Base-by-base conservation (phyloP, 306 rosid genomes). In the Medicago lupulina region DNA sequence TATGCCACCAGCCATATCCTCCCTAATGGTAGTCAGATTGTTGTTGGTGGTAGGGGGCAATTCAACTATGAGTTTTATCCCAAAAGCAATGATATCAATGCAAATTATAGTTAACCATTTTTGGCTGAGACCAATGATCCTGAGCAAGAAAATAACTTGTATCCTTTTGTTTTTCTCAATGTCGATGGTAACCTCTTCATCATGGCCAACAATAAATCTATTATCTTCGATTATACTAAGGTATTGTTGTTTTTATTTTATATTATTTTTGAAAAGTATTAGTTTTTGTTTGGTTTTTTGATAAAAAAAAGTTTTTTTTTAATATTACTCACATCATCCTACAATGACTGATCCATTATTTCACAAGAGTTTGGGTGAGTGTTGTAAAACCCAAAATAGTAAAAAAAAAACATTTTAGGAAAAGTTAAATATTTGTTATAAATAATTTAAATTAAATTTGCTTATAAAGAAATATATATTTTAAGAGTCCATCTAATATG, bases 11-110 rank as follows among this genome's bases (percentile, higher is more conserved):
- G 85, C 70, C 92, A 89, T 23, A 34, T 76, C 11, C 67, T 91
- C 25, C 92, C 93, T 13, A 83, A 85, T 46, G 91, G 92, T 31
- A 76, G 85, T 8, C 88, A 86, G 50, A 89, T 91, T 9, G 34
- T 91, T 3, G 46, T 91, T 1, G 97, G 97, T 0, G 94, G 97
- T 0, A 75, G 85, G 17, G 2, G 9, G 0, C 78, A 87, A 59
- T 89, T 83, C 54, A 91, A 89, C 58, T 91, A 86, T 47, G 92
- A 91, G 67, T 91, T 86, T 43, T 81, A 81, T 21, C 97, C 97
- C 0, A 91, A 86, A 59, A 50, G 0, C 1, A n/a, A 8, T 47
- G 0, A 36, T 78, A 7, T 6, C 13, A 0, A 9, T n/a, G n/a
- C n/a, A 1, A 2, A 62, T 46, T 2, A 21, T 49, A 34, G 5